Base-by-base conservation (phyloP, 257 asterid genomes). In the Asclepias syriaca region DNA sequence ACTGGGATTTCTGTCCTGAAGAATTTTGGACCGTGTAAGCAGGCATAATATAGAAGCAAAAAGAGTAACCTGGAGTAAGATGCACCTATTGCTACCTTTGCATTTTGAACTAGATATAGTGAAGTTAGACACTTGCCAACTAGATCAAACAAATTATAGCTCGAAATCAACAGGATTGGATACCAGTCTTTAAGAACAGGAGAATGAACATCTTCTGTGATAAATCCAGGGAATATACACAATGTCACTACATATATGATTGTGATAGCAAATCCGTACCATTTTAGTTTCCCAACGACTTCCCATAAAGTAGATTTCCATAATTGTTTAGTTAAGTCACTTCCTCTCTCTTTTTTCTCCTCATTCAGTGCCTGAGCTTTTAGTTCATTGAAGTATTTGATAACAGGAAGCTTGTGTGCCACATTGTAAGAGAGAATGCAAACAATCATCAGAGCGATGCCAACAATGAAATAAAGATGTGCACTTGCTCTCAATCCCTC, bases 201-300 rank as follows among this genome's bases (percentile, higher is more conserved):
- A 40, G 99, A 94, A 59, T 90, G 96, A 66, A 94, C 97, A 40
- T 94, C 99, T 80, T 94, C 99, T 2, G 99, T 94, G 55, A 94
- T 75, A 22, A 85, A 94, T 65, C 99, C 99, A 0, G 99, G 99
- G 70, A 91, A 94, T 71, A 94, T 94, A 72, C 91, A 77, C 79
- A 94, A 79, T 9, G 97, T 94, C 71, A 94, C 97, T 2, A 88
- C 90, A 56, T 91, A 94, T 37, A 94, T 65, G 72, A 83, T 64
- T 68, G 78, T 2, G 68, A 85, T 84, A 1, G 93, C 93, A 32
- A 61, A 75, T 1, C 97, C 99, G 27, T 89, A 87, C 97, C 97
- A 94, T 83, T 91, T 94, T 55, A 94, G 86, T 11, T 89, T 69
- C 76, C 97, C 92, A 58, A 91, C 81, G 64, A 87, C 76, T 64